Conservation (phyloP, 441 rosid genomes). For the Syzygium malaccense region DNA sequence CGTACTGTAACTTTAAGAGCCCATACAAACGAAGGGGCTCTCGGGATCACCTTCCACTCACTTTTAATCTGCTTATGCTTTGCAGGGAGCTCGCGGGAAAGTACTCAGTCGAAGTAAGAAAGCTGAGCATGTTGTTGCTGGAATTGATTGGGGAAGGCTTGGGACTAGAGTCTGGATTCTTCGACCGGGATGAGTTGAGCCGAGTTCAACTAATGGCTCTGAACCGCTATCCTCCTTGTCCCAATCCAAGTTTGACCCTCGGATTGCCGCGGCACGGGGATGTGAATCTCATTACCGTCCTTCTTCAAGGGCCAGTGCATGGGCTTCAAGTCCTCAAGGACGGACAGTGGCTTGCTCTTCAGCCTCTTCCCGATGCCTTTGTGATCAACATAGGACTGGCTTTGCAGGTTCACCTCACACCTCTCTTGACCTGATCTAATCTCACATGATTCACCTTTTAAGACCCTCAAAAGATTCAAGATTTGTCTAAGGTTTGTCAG, state of each 20-base stretch:
- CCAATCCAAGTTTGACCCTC: constrained; percentile 23
- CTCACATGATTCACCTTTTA: not conserved
- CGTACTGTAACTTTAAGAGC: not conserved
- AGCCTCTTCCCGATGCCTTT: constrained; percentile 22
- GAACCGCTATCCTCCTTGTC: constrained; percentile 27
- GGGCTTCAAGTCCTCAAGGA: constrained; percentile 37
- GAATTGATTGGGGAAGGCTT: constrained; percentile 28
- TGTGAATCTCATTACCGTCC: constrained; percentile 16
- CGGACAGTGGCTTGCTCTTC: constrained; percentile 25
- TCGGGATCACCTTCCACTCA: not conserved
- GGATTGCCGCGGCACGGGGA: constrained; percentile 24
- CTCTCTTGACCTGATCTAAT: not conserved
- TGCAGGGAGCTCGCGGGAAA: constrained; percentile 25
- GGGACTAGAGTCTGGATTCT: constrained; percentile 18
- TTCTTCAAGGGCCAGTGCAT: constrained; percentile 17
- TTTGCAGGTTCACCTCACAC: constrained; percentile 12
- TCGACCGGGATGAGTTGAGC: not conserved
- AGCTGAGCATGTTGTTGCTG: constrained; percentile 20
- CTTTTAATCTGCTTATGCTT: not conserved
- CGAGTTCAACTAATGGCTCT: constrained; percentile 1
- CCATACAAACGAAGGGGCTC: not conserved
- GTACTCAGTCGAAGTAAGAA: constrained; percentile 20
- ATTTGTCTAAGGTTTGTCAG: not conserved
- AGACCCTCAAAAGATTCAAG: not conserved
- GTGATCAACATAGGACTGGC: constrained; percentile 24